Evolutionary conservation across 345 rosid species (phyloP), one percentile per base, ranked within the genome.

Genomic region (Reutealis trisperma): DNA sequence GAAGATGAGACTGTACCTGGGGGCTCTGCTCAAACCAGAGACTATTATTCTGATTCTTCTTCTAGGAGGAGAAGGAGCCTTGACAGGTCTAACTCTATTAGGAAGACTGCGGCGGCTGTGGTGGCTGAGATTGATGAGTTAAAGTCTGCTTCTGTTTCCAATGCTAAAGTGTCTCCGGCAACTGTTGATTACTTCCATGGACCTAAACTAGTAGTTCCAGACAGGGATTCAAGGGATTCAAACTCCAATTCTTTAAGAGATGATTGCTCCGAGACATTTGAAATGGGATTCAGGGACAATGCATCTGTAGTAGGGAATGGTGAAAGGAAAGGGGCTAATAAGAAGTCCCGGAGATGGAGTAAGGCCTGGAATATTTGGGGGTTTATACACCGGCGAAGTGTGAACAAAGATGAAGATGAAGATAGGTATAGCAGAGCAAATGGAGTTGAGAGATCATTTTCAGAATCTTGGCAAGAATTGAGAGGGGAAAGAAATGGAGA

Each of bases 291-390:
- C 9, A 72, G 90, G 67, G 98, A 90, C 69, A 84, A 77, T 65
- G 91, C 72, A 0, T 87, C 93, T 1, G 80, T 83, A 34, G 83
- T 88, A n/a, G 90, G 84, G 19, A 86, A 81, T 54, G 90, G 88
- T 34, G 90, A 82, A 62, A 86, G 85, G 80, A 90, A 89, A 57
- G 95, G 78, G 75, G 47, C 68, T 2, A 25, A 87, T 2, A 25
- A 87, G 93, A 96, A 96, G 82, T 83, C 94, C 0, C 65, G 87
- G 75, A 77, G 91, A 75, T 96, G 99, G 99, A 84, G 92, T 54
- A 96, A 91, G 78, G 92, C 84, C 0, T 92, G 96, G 95, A 96
- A 86, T 81, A 89, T 96, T 75, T 96, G 91, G 93, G 93, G 91
- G 12, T 76, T 94, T 22, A 92, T 96, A 66, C 84, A 96, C 71